Percentiles rank a stretch among this genome's conserved stretches.
Conservation (phyloP, 306 rosid genomes). For the Crataegus laevigata region DNA sequence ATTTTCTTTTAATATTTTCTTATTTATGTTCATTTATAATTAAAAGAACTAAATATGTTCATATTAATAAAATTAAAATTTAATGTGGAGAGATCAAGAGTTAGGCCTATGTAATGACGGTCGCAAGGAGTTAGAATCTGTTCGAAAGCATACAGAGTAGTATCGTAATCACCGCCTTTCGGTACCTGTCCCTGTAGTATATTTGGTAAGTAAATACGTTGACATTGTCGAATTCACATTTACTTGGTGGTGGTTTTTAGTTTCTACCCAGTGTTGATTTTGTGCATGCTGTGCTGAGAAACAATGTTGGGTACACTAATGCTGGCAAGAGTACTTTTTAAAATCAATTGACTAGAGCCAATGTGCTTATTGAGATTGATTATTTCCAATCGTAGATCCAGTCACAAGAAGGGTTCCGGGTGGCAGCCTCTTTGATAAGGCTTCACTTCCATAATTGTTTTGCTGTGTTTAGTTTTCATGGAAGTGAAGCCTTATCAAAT, state of each 20-base stretch:
- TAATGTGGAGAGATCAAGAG: no score
- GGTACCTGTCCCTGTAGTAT: slow-evolving; percentile 90
- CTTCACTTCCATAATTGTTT: slow-evolving; percentile 84
- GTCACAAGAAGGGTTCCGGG: slow-evolving; percentile 90
- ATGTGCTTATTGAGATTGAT: slow-evolving; percentile 86
- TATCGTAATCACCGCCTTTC: no score
- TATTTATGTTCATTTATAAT: no score
- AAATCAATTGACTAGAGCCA: slow-evolving; percentile 89
- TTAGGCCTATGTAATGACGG: no score
- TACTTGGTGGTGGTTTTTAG: not conserved
- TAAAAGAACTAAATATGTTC: no score
- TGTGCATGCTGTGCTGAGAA: not conserved
- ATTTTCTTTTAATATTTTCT: no score
- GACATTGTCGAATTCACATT: slow-evolving; percentile 6
- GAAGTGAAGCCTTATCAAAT: no score
- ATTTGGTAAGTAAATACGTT: slow-evolving; percentile 51
- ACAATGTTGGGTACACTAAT: slow-evolving; percentile 94
- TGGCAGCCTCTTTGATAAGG: slow-evolving; percentile 76
- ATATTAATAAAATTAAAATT: no score
- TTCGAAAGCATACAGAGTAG: no score
- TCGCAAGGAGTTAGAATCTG: no score
- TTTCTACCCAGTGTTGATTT: not conserved
- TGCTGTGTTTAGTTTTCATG: slow-evolving; percentile 52
- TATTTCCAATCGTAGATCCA: slow-evolving; percentile 97
- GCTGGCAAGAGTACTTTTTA: slow-evolving; percentile 97